Percentiles rank a stretch among this genome's conserved stretches.
phyloP scores from a whole-genome alignment of 441 rosid species.

The Erodium moschatum region DNA sequence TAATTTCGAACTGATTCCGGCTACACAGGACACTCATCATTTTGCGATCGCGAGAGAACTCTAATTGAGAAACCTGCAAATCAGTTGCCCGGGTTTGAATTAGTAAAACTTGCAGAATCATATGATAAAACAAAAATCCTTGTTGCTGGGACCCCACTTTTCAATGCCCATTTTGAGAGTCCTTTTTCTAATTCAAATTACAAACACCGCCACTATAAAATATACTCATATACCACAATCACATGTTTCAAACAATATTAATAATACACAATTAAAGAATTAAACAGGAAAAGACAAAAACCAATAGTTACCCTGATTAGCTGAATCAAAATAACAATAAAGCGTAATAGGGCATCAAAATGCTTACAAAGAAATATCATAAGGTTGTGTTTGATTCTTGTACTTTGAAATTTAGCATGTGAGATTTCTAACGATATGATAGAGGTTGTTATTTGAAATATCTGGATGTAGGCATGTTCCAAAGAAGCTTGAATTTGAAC shows the following conservation, averaged over 20 bases:
- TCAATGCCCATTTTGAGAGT: constrained; percentile 8
- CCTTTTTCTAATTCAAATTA: background rate
- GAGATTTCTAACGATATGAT: background rate
- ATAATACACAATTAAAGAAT: background rate
- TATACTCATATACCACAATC: constrained; percentile 3
- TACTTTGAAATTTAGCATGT: background rate
- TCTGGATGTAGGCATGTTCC: background rate
- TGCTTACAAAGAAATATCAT: background rate
- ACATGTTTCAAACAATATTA: background rate
- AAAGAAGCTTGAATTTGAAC: background rate
- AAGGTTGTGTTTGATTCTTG: background rate
- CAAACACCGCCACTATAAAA: background rate
- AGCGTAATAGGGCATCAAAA: background rate
- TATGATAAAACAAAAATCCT: constrained; percentile 2
- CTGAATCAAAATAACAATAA: background rate
- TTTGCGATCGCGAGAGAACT: constrained; percentile 95
- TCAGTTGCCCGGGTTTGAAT: constrained; percentile 11
- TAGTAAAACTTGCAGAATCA: constrained; percentile 14
- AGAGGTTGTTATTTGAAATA: background rate
- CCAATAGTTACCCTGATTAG: background rate
- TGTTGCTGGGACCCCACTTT: background rate
- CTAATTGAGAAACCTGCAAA: constrained; percentile 72
- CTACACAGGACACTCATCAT: constrained; percentile 94
- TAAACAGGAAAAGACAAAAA: background rate
- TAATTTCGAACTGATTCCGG: constrained; percentile 57